phyloP scores from a whole-genome alignment of 2,329 filamentous ascomycete genomes.

The Xylaria sp. region DNA sequence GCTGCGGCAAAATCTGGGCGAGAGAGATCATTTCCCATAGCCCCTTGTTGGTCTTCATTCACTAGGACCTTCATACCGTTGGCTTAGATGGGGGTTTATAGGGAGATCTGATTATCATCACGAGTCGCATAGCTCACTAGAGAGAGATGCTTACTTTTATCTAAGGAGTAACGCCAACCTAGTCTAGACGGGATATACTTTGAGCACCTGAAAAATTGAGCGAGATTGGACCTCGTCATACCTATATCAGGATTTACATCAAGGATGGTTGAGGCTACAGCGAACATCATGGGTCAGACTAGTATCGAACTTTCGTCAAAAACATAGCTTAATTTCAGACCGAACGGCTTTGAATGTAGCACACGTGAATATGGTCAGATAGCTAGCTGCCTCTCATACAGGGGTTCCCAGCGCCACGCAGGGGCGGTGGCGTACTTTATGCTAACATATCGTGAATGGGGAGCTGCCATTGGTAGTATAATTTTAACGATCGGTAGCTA shows the following conservation, averaged over 20 bases:
- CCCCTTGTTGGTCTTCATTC: no score
- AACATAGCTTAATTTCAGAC: no score
- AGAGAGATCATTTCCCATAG: no score
- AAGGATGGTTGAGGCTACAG: no score
- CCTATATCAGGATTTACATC: neutral
- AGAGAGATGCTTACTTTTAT: neutral
- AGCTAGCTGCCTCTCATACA: neutral
- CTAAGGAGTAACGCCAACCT: neutral
- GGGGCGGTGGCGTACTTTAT: neutral
- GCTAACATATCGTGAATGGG: neutral
- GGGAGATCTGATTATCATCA: no score
- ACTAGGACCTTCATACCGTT: no score
- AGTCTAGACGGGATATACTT: no score
- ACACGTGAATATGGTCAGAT: no score
- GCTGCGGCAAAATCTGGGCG: no score
- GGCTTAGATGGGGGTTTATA: no score
- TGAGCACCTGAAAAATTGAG: neutral
- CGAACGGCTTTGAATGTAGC: no score
- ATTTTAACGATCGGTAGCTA: neutral
- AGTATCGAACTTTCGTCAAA: neutral
- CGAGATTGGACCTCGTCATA: neutral
- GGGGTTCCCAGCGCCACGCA: neutral
- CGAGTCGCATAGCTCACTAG: no score
- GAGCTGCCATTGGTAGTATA: neutral
- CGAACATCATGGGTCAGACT: neutral